Percentiles rank a stretch among this genome's conserved stretches.
phyloP scores from a whole-genome alignment of 2,329 filamentous ascomycete genomes.

The Mariannaea elegans region DNA sequence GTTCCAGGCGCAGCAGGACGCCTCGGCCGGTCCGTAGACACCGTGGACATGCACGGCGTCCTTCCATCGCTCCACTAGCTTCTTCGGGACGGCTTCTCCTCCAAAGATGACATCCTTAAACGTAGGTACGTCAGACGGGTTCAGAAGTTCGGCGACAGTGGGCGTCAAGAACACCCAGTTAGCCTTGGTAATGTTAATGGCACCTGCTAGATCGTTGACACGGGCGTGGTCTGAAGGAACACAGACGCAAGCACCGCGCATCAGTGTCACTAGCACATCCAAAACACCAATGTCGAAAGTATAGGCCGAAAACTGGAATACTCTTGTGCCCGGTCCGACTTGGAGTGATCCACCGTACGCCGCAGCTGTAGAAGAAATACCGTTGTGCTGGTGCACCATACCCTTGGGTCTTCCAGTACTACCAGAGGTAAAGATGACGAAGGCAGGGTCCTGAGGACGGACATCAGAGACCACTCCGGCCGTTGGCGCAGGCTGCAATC shows the following conservation, averaged over 20 bases:
- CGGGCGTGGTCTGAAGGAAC: constrained; percentile 36
- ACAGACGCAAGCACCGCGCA: constrained; percentile 33
- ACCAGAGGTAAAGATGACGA: constrained; percentile 36
- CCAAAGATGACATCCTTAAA: constrained; percentile 22
- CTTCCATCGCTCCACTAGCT: constrained; percentile 27
- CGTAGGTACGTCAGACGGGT: constrained; percentile 22
- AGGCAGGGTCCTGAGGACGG: constrained; percentile 8
- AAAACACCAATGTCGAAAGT: constrained; percentile 34
- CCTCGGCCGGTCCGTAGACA: constrained; percentile 33
- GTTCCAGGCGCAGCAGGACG: constrained; percentile 23
- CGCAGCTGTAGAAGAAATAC: constrained; percentile 19
- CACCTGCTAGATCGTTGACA: constrained; percentile 7
- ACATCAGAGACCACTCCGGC: constrained; percentile 2
- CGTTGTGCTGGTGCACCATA: constrained; percentile 26
- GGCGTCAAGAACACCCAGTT: constrained; percentile 37
- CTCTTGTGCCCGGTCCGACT: constrained; percentile 10
- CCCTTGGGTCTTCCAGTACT: constrained; percentile 38
- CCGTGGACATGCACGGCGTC: constrained; percentile 23
- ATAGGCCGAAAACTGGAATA: constrained; percentile 37
- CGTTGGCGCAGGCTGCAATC: not conserved
- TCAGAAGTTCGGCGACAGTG: constrained; percentile 29
- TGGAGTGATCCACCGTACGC: constrained; percentile 25
- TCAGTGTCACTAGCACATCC: constrained; percentile 31
- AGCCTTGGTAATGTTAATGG: constrained; percentile 22
- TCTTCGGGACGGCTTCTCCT: constrained; percentile 21